A percentile compares a stretch with the other conserved stretches of the same genome.
Evolutionary conservation across 192 early-diverging fungal species (phyloP).

Genomic region (Umbelopsis ramanniana): DNA sequence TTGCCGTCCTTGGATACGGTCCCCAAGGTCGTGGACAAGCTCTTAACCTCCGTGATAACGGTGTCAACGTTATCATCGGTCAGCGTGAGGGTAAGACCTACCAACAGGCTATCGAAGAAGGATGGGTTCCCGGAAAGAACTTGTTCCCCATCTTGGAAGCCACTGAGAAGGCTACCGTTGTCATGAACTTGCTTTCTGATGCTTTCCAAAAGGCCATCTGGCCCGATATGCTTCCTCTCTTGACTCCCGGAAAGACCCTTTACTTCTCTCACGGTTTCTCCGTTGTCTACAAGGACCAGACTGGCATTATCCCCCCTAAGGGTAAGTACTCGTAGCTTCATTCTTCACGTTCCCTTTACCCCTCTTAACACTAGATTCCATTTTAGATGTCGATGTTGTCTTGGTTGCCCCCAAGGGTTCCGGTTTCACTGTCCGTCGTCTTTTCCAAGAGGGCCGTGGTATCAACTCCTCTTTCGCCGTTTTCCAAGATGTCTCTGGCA

Average conservation of each 20-base stretch:
- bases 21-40: slow-evolving; percentile 94
- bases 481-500: slow-evolving; percentile 90
- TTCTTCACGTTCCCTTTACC: no score
- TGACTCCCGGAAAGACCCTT: slow-evolving; percentile 97
- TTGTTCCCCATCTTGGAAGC: slow-evolving; percentile 95
- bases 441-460: slow-evolving; percentile 95
- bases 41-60: slow-evolving; percentile 95
- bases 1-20: slow-evolving; percentile 92
- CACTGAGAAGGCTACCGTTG: slow-evolving; percentile 84
- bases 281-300: slow-evolving; percentile 92
- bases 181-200: slow-evolving; percentile 96
- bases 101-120: slow-evolving; percentile 90
- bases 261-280: slow-evolving; percentile 99
- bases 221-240: slow-evolving; percentile 80
- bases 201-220: slow-evolving; percentile 94
- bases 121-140: slow-evolving; percentile 95
- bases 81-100: slow-evolving; percentile 88
- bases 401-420: slow-evolving; percentile 96
- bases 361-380: slow-evolving; percentile 3
- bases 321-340: slow-evolving; percentile 27
- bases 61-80: slow-evolving; percentile 95
- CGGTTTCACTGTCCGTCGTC: slow-evolving; percentile 91
- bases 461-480: slow-evolving; percentile 98
- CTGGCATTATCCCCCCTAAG: slow-evolving; percentile 85
- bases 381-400: slow-evolving; percentile 88